These are phyloP conservation scores for Geotrichum klebahnii DNA, from an alignment of 1,139 yeast genomes.

Conservation along the genomic window DNA sequence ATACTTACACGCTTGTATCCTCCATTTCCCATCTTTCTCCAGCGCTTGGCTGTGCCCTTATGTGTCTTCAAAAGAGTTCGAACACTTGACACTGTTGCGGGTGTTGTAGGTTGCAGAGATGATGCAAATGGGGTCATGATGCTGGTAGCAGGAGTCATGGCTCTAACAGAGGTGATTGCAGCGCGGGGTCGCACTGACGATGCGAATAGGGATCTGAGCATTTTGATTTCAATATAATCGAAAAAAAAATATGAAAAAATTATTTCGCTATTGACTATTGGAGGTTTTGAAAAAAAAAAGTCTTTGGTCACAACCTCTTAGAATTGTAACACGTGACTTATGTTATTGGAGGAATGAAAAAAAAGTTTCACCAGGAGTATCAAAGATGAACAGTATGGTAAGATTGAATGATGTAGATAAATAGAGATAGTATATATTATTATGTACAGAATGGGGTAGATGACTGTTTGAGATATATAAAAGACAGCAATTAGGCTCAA, in stretches of 20 bases:
- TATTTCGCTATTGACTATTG: too few species aligned
- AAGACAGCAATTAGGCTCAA: too few species aligned
- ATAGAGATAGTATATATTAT: too few species aligned
- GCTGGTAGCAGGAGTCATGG: conserved; percentile 5
- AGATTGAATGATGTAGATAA: too few species aligned
- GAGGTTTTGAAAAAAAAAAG: too few species aligned
- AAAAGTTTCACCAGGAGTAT: too few species aligned
- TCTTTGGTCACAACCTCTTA: too few species aligned
- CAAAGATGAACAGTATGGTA: too few species aligned
- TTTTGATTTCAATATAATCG: not conserved
- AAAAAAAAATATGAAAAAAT: not conserved
- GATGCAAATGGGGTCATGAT: conserved; percentile 14
- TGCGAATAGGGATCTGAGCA: conserved; percentile 15
- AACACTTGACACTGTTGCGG: conserved; percentile 14
- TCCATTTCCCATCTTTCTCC: conserved; percentile 65
- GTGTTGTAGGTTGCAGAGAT: conserved; percentile 2
- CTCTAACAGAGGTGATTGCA: conserved; percentile 1
- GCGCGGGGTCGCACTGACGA: conserved; percentile 14
- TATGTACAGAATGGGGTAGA: too few species aligned
- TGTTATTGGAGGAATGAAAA: too few species aligned
- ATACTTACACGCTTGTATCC: conserved; percentile 45
- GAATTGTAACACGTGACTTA: too few species aligned
- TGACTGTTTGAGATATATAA: too few species aligned
- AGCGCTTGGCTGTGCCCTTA: conserved; percentile 76
- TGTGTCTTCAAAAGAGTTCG: conserved; percentile 58